phyloP scores from a whole-genome alignment of 805 yeast species.

The Kluyveromyces wickerhamii region DNA sequence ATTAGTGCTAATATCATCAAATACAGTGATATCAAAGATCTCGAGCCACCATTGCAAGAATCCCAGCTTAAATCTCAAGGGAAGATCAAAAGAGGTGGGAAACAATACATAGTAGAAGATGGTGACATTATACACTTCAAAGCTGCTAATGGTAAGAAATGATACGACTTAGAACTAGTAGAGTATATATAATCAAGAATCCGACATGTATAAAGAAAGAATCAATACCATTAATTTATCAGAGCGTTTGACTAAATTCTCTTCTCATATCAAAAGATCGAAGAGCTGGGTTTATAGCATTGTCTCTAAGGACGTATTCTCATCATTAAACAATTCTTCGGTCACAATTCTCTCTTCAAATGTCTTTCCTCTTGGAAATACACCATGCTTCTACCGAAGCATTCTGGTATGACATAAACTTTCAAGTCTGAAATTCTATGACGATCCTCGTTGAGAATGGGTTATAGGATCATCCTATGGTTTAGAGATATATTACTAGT shows the following conservation, averaged over 20 bases:
- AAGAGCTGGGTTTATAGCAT: slow-evolving; percentile 37
- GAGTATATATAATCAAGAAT: background rate
- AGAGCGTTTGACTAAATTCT: slow-evolving; percentile 32
- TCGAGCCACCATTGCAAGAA: slow-evolving; percentile 20
- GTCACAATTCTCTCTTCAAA: background rate
- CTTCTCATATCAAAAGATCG: slow-evolving; percentile 31
- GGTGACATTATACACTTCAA: slow-evolving; percentile 75
- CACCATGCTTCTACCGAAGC: slow-evolving; percentile 8
- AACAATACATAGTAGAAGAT: slow-evolving; percentile 70
- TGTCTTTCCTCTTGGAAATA: slow-evolving; percentile 5
- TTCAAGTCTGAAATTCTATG: too few relatives aligned
- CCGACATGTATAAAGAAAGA: slow-evolving; percentile 1
- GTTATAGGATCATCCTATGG: too few relatives aligned
- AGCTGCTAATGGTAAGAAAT: slow-evolving; percentile 56
- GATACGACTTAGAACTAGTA: slow-evolving; percentile 7
- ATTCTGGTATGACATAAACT: too few relatives aligned
- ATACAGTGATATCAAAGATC: slow-evolving; percentile 44
- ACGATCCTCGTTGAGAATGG: too few relatives aligned
- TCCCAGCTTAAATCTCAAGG: slow-evolving; percentile 22
- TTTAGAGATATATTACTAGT: too few relatives aligned
- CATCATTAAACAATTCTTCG: slow-evolving; percentile 29
- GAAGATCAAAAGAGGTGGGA: slow-evolving; percentile 42
- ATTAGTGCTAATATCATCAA: slow-evolving; percentile 70
- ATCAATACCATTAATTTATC: slow-evolving; percentile 13
- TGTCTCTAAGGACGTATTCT: slow-evolving; percentile 32